A percentile compares a stretch with the other conserved stretches of the same genome.
These are phyloP conservation scores for Kwoniella botswanensis DNA, from an alignment of 768 basidiomycete species.

Conservation along the genomic window DNA sequence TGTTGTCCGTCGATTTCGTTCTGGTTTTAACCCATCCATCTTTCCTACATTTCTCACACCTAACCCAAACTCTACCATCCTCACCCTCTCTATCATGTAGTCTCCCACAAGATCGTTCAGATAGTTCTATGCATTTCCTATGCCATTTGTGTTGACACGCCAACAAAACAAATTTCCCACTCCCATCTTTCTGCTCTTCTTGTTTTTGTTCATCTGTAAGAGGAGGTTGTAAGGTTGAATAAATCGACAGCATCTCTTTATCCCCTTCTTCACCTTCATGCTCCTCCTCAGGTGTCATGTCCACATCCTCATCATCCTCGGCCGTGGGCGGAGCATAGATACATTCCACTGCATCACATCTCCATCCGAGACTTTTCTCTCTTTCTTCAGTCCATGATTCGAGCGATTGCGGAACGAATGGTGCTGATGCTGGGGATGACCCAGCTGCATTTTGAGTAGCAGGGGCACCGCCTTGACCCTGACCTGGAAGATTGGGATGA, in stretches of 20 bases:
- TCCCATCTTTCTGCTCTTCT: background rate
- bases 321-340: slow-evolving; percentile 24
- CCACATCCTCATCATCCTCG: slow-evolving; percentile 14
- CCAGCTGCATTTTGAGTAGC: background rate
- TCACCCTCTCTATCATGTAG: slow-evolving; percentile 5
- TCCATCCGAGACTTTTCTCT: slow-evolving; percentile 45
- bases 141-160: slow-evolving; percentile 40
- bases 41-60: slow-evolving; percentile 43
- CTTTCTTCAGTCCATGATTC: slow-evolving; percentile 39
- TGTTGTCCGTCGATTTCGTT: background rate
- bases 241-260: slow-evolving; percentile 66
- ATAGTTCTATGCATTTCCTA: slow-evolving; percentile 35
- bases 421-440: slow-evolving; percentile 1
- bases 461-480: background rate
- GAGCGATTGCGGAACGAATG: slow-evolving; percentile 34
- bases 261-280: slow-evolving; percentile 10
- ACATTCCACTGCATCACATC: slow-evolving; percentile 47
- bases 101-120: slow-evolving; percentile 30
- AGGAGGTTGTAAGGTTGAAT: slow-evolving; percentile 66
- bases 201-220: background rate
- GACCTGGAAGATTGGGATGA: background rate
- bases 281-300: slow-evolving; percentile 1
- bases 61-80: slow-evolving; percentile 34
- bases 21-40: slow-evolving; percentile 36
- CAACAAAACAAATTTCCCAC: slow-evolving; percentile 10